These are phyloP conservation scores for Lecanicillium sp. DNA, from an alignment of 2,329 filamentous ascomycete genomes.

Conservation along the genomic window DNA sequence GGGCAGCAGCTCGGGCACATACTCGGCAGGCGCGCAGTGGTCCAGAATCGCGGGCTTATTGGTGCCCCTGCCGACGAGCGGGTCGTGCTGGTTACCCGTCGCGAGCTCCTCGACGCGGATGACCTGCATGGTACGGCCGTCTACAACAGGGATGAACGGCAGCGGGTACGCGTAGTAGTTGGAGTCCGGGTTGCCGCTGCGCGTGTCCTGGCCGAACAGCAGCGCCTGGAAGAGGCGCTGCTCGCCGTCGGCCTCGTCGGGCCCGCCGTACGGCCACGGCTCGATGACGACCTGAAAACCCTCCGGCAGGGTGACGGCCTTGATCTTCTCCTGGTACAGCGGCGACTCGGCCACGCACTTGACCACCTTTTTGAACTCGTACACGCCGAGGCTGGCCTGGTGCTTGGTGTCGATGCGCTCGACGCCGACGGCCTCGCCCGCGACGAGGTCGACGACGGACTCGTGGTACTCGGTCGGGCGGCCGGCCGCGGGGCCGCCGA, in stretches of 20 bases:
- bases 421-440: slow-evolving; percentile 20
- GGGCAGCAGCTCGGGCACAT: slow-evolving; percentile 35
- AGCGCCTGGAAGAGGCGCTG: slow-evolving; percentile 29
- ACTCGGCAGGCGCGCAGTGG: slow-evolving; percentile 30
- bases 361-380: slow-evolving; percentile 31
- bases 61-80: slow-evolving; percentile 16
- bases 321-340: slow-evolving; percentile 27
- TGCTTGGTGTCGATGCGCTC: slow-evolving; percentile 24
- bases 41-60: slow-evolving; percentile 21
- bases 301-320: slow-evolving; percentile 22
- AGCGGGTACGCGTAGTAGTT: slow-evolving; percentile 53
- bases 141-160: slow-evolving; percentile 39
- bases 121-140: slow-evolving; percentile 24
- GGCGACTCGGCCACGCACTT: slow-evolving; percentile 24
- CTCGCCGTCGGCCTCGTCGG: slow-evolving; percentile 25
- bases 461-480: slow-evolving; percentile 26
- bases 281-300: slow-evolving; percentile 28
- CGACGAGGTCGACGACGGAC: slow-evolving; percentile 28
- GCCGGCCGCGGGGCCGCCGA: slow-evolving; percentile 20
- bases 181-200: slow-evolving; percentile 37
- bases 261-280: slow-evolving; percentile 29
- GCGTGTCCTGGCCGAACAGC: slow-evolving; percentile 26
- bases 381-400: slow-evolving; percentile 27
- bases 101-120: slow-evolving; percentile 29
- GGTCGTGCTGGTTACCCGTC: slow-evolving; percentile 27